Evolutionary conservation across 73 alveolate genomes (phyloP).

Genomic region (Halteria grandinella): DNA sequence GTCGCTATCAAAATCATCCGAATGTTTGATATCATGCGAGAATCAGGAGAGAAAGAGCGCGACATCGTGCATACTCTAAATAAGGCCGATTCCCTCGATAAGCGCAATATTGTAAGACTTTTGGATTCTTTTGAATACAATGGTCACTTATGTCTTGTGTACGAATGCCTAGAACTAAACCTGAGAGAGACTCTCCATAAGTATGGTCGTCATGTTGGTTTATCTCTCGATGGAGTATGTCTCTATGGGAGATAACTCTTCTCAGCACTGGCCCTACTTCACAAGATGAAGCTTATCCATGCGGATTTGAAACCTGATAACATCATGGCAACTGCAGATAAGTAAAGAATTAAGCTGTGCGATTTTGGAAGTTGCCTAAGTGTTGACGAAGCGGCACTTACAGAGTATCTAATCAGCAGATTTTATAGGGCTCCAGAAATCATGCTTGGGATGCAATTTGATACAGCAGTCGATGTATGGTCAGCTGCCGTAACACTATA

Average conservation of each 20-base stretch:
- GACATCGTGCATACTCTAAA: constrained; percentile 67
- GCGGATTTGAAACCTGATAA: constrained; percentile 92
- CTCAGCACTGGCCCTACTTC: constrained; percentile 76
- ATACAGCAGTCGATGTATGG: constrained; percentile 82
- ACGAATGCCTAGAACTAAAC: constrained; percentile 77
- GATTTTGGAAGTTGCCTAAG: constrained; percentile 89
- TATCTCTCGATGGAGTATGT: constrained; percentile 77
- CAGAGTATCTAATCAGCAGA: constrained; percentile 81
- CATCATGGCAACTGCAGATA: constrained; percentile 75
- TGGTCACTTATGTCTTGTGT: constrained; percentile 83
- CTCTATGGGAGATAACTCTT: constrained; percentile 82
- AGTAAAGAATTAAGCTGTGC: constrained; percentile 75
- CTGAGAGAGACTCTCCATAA: constrained; percentile 83
- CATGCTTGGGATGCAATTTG: constrained; percentile 78
- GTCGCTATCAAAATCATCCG: constrained; percentile 82
- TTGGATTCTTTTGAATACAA: constrained; percentile 72
- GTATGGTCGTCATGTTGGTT: constrained; percentile 75
- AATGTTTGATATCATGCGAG: constrained; percentile 68
- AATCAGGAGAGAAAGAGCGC: constrained; percentile 82
- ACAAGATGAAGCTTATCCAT: constrained; percentile 71
- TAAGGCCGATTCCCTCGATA: constrained; percentile 70
- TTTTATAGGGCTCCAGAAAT: constrained; percentile 92
- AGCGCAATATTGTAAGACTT: constrained; percentile 71
- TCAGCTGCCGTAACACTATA: constrained; percentile 80
- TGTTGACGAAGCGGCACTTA: constrained; percentile 71